A percentile compares a stretch with the other conserved stretches of the same genome.
phyloP scores from a whole-genome alignment of 768 basidiomycete species.

The Mycena leptocephala region DNA sequence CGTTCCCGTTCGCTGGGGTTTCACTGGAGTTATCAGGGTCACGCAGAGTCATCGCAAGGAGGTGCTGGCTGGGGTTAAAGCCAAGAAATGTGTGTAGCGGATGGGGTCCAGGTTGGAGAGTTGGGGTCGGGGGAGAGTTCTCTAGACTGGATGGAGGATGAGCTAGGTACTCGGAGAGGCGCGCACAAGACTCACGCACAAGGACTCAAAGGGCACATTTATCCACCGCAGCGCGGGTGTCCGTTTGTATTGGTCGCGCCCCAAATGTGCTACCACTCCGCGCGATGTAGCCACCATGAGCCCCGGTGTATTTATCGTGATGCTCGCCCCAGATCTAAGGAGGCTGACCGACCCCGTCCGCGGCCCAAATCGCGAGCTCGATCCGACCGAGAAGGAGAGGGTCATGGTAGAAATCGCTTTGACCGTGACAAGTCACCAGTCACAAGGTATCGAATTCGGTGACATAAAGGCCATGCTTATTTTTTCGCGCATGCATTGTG shows the following conservation, averaged over 20 bases:
- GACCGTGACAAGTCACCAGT: no score
- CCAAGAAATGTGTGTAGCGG: conserved; percentile 82
- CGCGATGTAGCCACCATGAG: conserved; percentile 78
- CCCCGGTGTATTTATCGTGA: conserved; percentile 72
- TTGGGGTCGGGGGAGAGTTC: conserved; percentile 77
- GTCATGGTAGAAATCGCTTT: neutral
- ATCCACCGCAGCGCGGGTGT: conserved; percentile 73
- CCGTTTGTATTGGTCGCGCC: conserved; percentile 69
- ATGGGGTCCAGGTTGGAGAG: conserved; percentile 63
- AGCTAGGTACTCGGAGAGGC: conserved; percentile 11
- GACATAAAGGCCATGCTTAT: no score
- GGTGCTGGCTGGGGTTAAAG: conserved; percentile 61
- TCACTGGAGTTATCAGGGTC: conserved; percentile 77
- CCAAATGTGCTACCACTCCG: conserved; percentile 83
- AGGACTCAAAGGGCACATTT: conserved; percentile 85
- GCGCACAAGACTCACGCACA: conserved; percentile 86
- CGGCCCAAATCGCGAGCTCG: conserved; percentile 48
- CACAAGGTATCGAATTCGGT: no score
- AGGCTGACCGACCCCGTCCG: conserved; percentile 53
- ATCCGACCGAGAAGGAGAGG: conserved; percentile 1
- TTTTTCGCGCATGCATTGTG: no score
- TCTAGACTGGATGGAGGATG: conserved; percentile 66
- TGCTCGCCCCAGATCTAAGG: conserved; percentile 31
- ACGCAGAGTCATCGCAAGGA: conserved; percentile 74
- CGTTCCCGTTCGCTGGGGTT: conserved; percentile 82